Percentiles rank a stretch among this genome's conserved stretches.
These are phyloP conservation scores for Xylaria nigripes DNA, from an alignment of 495 filamentous ascomycete species.

Conservation along the genomic window DNA sequence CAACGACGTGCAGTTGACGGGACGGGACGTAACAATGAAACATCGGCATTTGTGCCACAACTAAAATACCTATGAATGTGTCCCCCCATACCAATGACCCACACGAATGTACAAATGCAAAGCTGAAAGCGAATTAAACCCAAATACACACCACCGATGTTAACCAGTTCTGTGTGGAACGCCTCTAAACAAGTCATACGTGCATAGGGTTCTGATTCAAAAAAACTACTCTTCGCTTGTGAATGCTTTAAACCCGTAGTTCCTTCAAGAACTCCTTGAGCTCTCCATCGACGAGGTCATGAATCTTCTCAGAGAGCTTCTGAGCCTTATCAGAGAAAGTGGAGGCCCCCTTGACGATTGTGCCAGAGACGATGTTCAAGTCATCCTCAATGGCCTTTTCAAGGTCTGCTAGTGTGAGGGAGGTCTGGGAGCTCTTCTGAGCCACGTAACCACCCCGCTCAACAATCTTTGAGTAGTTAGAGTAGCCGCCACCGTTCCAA, in stretches of 20 bases:
- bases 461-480: conserved; percentile 84
- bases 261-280: conserved; percentile 61
- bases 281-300: conserved; percentile 53
- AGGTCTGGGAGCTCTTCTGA: conserved; percentile 27
- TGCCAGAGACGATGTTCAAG: conserved; percentile 45
- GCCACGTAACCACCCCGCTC: conserved; percentile 52
- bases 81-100: conserved; percentile 19
- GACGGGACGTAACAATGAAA: conserved; percentile 16
- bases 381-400: conserved; percentile 56
- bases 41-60: conserved; percentile 14
- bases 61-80: conserved; percentile 16
- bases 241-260: conserved; percentile 32
- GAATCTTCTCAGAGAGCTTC: conserved; percentile 45
- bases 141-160: conserved; percentile 13
- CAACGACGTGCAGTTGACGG: no score
- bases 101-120: conserved; percentile 34
- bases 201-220: background rate
- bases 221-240: background rate
- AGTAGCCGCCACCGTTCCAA: conserved; percentile 95
- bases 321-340: conserved; percentile 39
- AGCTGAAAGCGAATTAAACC: conserved; percentile 17
- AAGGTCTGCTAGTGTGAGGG: conserved; percentile 42
- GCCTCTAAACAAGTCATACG: conserved; percentile 3
- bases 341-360: conserved; percentile 42
- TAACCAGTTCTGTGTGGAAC: conserved; percentile 4